Percentiles rank a stretch among this genome's conserved stretches.
phyloP scores from a whole-genome alignment of 2,329 filamentous ascomycete genomes.

The Rhynchosporium graminicola region DNA sequence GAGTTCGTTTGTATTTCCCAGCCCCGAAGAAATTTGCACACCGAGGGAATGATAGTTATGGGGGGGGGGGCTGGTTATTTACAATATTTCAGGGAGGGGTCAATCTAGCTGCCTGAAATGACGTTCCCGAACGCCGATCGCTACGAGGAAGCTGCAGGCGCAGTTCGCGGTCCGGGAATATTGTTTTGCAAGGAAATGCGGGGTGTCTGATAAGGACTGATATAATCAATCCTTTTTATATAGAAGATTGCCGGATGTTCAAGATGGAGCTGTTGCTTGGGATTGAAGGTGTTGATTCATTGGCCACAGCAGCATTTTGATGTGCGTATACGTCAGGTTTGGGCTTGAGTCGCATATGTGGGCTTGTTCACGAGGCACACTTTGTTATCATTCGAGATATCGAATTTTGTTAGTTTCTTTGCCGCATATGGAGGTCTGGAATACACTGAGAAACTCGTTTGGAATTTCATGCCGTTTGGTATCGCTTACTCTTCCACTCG shows the following conservation, averaged over 20 bases:
- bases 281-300: constrained; percentile 14
- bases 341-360: constrained; percentile 18
- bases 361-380: constrained; percentile 27
- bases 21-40: constrained; percentile 6
- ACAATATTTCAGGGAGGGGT: constrained; percentile 5
- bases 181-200: neutral
- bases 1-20: constrained; percentile 19
- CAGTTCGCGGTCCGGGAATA: constrained; percentile 21
- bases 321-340: constrained; percentile 17
- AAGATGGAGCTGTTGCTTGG: neutral
- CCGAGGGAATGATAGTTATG: neutral
- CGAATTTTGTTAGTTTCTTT: constrained; percentile 18
- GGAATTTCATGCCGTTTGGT: neutral
- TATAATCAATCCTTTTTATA: neutral
- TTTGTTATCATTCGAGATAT: constrained; percentile 20
- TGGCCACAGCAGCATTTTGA: constrained; percentile 2
- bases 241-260: constrained; percentile 1
- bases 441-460: neutral
- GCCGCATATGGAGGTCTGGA: constrained; percentile 13
- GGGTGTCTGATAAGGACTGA: neutral
- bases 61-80: constrained; percentile 11
- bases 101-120: constrained; percentile 18
- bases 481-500: constrained; percentile 1
- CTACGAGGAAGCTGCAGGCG: neutral
- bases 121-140: neutral